Base-by-base conservation (phyloP, 495 filamentous ascomycete species). In the Aspergillus olivimuriae region DNA sequence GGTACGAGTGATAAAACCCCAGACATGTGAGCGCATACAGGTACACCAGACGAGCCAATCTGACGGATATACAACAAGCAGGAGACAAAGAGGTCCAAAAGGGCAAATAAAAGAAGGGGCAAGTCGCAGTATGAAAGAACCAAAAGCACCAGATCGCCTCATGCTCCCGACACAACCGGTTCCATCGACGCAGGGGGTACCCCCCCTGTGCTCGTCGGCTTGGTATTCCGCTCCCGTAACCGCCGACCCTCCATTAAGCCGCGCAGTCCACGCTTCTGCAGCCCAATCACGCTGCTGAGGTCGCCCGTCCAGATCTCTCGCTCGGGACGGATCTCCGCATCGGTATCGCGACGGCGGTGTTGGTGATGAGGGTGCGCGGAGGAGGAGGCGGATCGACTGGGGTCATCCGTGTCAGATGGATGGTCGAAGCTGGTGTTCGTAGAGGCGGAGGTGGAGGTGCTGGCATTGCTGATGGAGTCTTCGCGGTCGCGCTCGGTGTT, bases 181-280 rank as follows among this genome's bases (percentile, higher is more conserved):
- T 38, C 38, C n/a, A 18, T 16, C 19, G 32, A 19, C 8, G 37
- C 14, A 22, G 39, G 36, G 1, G 42, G 30, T 20, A 39, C 15
- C 24, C 59, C 55, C 22, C 59, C 41, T 11, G 40, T 43, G 20
- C 61, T 63, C 11, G 59, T 41, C 3, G 65, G 63, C 26, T 69
- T 70, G 4, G 51, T 50, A 7, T 74, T 80, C 20, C 84, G 62
- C 53, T 92, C 90, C 39, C 92, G 70, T 70, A 95, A 80, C 41
- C 90, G 74, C 26, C 92, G 71, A 11, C 92, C 92, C 64, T 98
- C 92, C 92, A 97, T 95, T 58, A 98, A 62, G 0, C 92, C 92
- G 36, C 90, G 78, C 43, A 98, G 57, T 0, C 92, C 92, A 24
- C 92, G 73, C 69, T 97, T 98, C 71, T 98, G 92, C 44, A 98